These are phyloP conservation scores for Athelia psychrophila DNA, from an alignment of 1,284 basidiomycete genomes.

Conservation along the genomic window DNA sequence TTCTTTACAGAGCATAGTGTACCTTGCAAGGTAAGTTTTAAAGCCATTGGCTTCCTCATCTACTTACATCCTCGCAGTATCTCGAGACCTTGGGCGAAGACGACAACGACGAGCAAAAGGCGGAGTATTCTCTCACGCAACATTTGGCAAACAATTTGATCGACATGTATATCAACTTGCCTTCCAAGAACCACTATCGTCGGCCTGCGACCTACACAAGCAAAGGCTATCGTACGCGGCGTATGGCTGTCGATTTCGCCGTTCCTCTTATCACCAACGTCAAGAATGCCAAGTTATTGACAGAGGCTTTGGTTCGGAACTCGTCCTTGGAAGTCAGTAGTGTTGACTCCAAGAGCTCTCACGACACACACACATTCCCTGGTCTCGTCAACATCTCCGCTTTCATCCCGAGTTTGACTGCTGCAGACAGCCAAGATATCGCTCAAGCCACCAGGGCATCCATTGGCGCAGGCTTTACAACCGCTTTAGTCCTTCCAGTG, in stretches of 20 bases:
- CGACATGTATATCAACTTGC: slow-evolving; percentile 99
- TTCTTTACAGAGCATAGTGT: slow-evolving; percentile 88
- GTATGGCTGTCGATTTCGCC: slow-evolving; percentile 99
- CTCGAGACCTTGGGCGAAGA: slow-evolving; percentile 84
- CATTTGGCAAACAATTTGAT: slow-evolving; percentile 95
- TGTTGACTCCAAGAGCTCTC: slow-evolving; percentile 95
- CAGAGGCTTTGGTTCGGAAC: slow-evolving; percentile 91
- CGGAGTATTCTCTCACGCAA: slow-evolving; percentile 93
- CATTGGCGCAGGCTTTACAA: slow-evolving; percentile 86
- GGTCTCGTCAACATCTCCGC: slow-evolving; percentile 89
- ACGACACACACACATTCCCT: slow-evolving; percentile 88
- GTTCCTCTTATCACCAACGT: slow-evolving; percentile 98
- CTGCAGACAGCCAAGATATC: slow-evolving; percentile 64
- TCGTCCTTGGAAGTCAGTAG: slow-evolving; percentile 86
- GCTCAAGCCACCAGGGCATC: slow-evolving; percentile 74
- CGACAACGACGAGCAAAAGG: slow-evolving; percentile 80
- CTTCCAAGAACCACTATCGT: slow-evolving; percentile 97
- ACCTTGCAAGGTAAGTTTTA: slow-evolving; percentile 69
- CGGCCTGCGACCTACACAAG: slow-evolving; percentile 96
- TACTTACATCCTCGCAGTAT: slow-evolving; percentile 51
- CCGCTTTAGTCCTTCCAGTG: slow-evolving; percentile 74
- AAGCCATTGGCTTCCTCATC: slow-evolving; percentile 1
- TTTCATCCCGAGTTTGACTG: slow-evolving; percentile 79
- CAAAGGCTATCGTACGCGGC: slow-evolving; percentile 94
- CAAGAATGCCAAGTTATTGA: slow-evolving; percentile 97